A percentile compares a stretch with the other conserved stretches of the same genome.
phyloP scores from a whole-genome alignment of 2,329 filamentous ascomycete species.

The Beauveria scarabaeidicola region DNA sequence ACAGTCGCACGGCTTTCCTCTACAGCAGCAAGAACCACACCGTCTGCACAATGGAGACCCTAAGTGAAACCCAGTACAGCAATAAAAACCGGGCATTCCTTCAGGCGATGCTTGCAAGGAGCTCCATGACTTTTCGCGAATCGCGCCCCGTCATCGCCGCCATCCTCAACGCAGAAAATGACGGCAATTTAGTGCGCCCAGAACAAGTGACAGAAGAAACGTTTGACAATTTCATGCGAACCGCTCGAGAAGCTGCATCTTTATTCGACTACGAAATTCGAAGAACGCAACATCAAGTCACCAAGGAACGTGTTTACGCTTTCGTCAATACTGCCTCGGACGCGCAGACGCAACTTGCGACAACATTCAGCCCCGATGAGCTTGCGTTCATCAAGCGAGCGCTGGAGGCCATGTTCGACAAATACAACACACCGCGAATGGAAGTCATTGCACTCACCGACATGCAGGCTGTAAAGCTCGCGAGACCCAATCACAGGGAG shows the following conservation, averaged over 20 bases:
- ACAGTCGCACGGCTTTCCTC: neutral
- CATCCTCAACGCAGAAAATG: conserved; percentile 54
- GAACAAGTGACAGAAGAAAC: conserved; percentile 60
- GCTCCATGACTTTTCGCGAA: conserved; percentile 67
- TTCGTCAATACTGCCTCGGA: conserved; percentile 86
- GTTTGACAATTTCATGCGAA: conserved; percentile 59
- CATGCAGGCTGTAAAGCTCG: conserved; percentile 69
- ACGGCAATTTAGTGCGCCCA: conserved; percentile 32
- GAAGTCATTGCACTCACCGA: conserved; percentile 77
- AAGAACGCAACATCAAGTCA: conserved; percentile 59
- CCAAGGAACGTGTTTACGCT: conserved; percentile 62
- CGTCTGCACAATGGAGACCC: conserved; percentile 18
- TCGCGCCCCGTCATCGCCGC: conserved; percentile 65
- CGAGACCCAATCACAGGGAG: conserved; percentile 38
- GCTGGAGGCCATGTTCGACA: conserved; percentile 87
- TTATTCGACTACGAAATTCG: conserved; percentile 84
- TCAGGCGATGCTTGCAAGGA: conserved; percentile 75
- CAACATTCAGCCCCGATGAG: conserved; percentile 70
- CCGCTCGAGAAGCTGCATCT: conserved; percentile 63
- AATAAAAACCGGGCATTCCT: conserved; percentile 80
- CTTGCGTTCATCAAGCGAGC: conserved; percentile 82
- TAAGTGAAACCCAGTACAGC: conserved; percentile 31
- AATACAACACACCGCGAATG: conserved; percentile 67
- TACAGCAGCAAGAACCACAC: neutral
- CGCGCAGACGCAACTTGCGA: conserved; percentile 76